Conservation (phyloP, 148 eudicot species). For the Limonium bicolor region DNA sequence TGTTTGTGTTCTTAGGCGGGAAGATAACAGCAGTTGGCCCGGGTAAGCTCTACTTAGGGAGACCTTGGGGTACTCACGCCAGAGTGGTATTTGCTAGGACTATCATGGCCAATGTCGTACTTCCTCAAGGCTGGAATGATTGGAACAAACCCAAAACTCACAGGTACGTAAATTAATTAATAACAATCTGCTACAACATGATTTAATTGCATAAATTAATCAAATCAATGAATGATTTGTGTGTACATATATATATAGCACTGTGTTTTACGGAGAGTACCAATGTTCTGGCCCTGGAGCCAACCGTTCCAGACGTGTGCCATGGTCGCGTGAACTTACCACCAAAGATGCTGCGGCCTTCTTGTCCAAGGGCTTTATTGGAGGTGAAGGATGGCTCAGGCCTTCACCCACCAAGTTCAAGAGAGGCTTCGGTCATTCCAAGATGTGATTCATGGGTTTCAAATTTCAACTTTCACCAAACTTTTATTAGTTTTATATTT, state of each 20-base stretch:
- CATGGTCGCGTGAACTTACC: conserved; percentile 36
- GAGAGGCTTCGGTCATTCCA: conserved; percentile 11
- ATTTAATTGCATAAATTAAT: too few relatives aligned
- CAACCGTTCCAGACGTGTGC: conserved; percentile 25
- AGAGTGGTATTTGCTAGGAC: conserved; percentile 1
- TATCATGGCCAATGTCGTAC: background rate
- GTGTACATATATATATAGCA: too few relatives aligned
- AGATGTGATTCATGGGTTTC: too few relatives aligned
- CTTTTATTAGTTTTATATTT: too few relatives aligned
- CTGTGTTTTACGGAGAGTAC: conserved; percentile 51
- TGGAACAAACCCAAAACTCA: conserved; percentile 1
- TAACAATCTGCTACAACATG: too few relatives aligned
- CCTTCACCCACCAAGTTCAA: conserved; percentile 19
- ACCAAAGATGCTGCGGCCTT: conserved; percentile 33
- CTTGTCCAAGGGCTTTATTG: conserved; percentile 37
- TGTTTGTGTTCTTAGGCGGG: conserved; percentile 33
- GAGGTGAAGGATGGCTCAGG: conserved; percentile 53
- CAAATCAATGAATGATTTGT: too few relatives aligned
- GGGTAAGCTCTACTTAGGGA: conserved; percentile 27
- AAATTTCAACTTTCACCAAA: too few relatives aligned
- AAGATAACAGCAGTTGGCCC: conserved; percentile 34
- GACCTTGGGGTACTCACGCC: conserved; percentile 3
- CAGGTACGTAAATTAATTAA: background rate
- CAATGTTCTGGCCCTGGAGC: conserved; percentile 61
- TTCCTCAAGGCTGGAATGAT: conserved; percentile 3